These are phyloP conservation scores for Fusarium burgessii DNA, from an alignment of 2,329 filamentous ascomycete species.

Conservation along the genomic window DNA sequence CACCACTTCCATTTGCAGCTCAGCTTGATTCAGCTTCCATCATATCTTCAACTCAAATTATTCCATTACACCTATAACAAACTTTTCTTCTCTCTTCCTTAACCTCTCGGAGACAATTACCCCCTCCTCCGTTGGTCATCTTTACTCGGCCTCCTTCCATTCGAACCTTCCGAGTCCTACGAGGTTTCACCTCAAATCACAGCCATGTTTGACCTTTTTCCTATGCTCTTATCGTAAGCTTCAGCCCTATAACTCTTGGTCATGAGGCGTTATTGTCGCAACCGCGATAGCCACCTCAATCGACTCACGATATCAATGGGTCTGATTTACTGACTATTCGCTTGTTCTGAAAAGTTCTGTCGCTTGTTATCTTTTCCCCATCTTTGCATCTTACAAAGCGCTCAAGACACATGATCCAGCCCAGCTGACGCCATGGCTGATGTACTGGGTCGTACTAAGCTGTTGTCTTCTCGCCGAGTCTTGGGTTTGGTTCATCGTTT, in stretches of 20 bases:
- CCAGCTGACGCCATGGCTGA: constrained; percentile 94
- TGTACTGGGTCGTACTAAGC: constrained; percentile 97
- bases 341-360: constrained; percentile 70
- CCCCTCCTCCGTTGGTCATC: neutral
- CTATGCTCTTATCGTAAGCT: constrained; percentile 81
- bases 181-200: constrained; percentile 30
- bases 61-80: constrained; percentile 7
- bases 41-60: constrained; percentile 14
- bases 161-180: neutral
- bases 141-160: neutral
- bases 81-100: neutral
- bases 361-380: constrained; percentile 90
- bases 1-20: constrained; percentile 13
- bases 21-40: constrained; percentile 9
- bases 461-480: constrained; percentile 85
- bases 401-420: constrained; percentile 92
- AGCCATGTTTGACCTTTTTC: constrained; percentile 81
- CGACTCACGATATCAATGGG: constrained; percentile 7
- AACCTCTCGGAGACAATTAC: constrained; percentile 1
- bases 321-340: constrained; percentile 21
- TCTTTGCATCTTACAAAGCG: constrained; percentile 98
- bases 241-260: constrained; percentile 33
- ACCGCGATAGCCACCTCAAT: neutral
- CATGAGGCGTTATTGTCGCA: constrained; percentile 38
- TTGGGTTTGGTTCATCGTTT: constrained; percentile 87